Conservation (phyloP, 2,329 filamentous ascomycete genomes). For the Colletotrichum sp. region DNA sequence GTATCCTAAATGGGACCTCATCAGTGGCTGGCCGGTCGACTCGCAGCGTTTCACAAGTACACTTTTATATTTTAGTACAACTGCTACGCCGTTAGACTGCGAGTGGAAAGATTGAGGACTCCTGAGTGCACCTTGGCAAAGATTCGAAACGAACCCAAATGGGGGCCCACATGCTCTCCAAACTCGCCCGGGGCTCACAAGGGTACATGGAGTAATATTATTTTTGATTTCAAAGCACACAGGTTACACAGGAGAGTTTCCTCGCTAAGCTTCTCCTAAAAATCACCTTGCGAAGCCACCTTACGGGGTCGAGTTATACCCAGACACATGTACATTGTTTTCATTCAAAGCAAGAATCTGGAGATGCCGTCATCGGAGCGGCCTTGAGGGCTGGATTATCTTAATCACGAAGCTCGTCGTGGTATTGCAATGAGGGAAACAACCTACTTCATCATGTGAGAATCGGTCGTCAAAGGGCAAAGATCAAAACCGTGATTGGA, state of each 20-base stretch:
- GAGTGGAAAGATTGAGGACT: background rate
- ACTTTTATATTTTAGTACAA: background rate
- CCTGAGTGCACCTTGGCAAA: background rate
- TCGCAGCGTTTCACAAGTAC: background rate
- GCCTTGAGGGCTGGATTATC: background rate
- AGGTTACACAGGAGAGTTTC: background rate
- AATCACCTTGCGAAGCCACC: background rate
- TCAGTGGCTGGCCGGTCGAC: background rate
- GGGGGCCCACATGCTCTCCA: background rate
- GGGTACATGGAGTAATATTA: background rate
- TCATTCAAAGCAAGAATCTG: background rate
- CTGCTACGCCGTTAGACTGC: background rate
- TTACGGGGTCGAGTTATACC: background rate
- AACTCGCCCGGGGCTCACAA: background rate
- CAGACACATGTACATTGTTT: background rate
- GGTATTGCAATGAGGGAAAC: background rate
- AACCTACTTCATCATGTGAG: background rate
- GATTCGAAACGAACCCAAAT: background rate
- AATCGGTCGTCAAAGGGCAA: background rate
- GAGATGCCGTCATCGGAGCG: background rate
- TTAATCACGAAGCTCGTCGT: background rate
- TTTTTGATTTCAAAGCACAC: background rate
- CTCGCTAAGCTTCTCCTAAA: fast-evolving
- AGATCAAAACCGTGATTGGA: background rate
- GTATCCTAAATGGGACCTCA: background rate